These are phyloP conservation scores for Xylaria digitata DNA, from an alignment of 2,329 filamentous ascomycete genomes.

Conservation along the genomic window DNA sequence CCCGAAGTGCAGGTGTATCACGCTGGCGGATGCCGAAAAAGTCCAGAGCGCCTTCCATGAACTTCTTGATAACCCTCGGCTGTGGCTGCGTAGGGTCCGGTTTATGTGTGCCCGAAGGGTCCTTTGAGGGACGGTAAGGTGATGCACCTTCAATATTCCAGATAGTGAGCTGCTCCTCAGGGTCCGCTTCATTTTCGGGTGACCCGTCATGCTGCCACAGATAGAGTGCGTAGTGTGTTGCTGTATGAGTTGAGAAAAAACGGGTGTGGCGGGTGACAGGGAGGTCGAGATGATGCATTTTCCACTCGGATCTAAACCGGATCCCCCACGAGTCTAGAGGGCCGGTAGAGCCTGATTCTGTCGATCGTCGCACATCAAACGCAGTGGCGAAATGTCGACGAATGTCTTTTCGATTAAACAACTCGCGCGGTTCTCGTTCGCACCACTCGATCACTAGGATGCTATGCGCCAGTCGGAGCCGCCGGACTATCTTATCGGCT, in stretches of 20 bases:
- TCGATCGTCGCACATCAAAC: slow-evolving; percentile 59
- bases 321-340: slow-evolving; percentile 55
- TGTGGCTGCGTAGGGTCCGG: slow-evolving; percentile 47
- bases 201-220: slow-evolving; percentile 69
- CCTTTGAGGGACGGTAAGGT: slow-evolving; percentile 61
- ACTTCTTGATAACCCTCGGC: slow-evolving; percentile 60
- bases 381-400: slow-evolving; percentile 70
- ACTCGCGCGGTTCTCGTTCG: slow-evolving; percentile 61
- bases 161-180: slow-evolving; percentile 67
- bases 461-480: slow-evolving; percentile 63
- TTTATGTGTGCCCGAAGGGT: slow-evolving; percentile 57
- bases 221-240: slow-evolving; percentile 70
- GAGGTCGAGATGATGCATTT: slow-evolving; percentile 67
- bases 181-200: slow-evolving; percentile 66
- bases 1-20: slow-evolving; percentile 61
- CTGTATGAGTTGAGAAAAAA: slow-evolving; percentile 71
- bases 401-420: slow-evolving; percentile 62
- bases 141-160: slow-evolving; percentile 68
- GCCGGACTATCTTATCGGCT: slow-evolving; percentile 62
- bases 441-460: slow-evolving; percentile 75
- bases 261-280: slow-evolving; percentile 65
- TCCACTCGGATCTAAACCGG: slow-evolving; percentile 68
- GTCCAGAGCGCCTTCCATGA: slow-evolving; percentile 63
- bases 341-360: slow-evolving; percentile 25
- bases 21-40: slow-evolving; percentile 66